Base-by-base conservation (phyloP, 306 rosid species). In the Alnus rubra region DNA sequence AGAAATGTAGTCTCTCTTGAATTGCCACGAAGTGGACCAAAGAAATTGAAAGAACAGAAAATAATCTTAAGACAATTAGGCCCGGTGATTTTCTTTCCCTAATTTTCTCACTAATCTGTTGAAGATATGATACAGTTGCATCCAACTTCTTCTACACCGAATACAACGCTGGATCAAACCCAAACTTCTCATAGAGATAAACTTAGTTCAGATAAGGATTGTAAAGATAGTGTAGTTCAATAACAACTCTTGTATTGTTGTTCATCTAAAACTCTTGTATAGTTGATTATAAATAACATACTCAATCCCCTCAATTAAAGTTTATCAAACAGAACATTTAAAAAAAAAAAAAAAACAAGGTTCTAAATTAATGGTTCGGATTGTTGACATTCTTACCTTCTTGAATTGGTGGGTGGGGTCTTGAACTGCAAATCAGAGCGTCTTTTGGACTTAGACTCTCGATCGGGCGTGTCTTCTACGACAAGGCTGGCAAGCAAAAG, bases 401-500 rank as follows among this genome's bases (percentile, higher is more conserved):
- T 84, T 39, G 98, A 89, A 90, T 73, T 86, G 73, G 86, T 79
- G 47, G 86, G 84, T 9, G 99, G 96, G 30, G 93, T 90, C 80
- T 90, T 90, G 85, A 86, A 74, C 74, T 52, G 82, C 39, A 84
- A 70, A 81, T 75, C 80, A 2, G 60, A 77, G 49, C 94, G 96
- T 44, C 69, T 89, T 85, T 82, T 89, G 75, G 69, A 74, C 81
- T 87, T 89, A 7, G 33, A 39, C 74, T 87, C 84, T 84, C 98
- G 80, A 0, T 89, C 98, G 0, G 97, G 97, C 1, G 99, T 93
- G 77, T 93, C 98, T 28, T 96, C 98, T 28, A 96, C 92, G 48
- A 96, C 71, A 31, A 91, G 91, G 77, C 84, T 88, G 0, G 99
- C 99, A 2, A 82, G 33, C 7, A 96, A 77, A 33, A 96, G 85